A percentile compares a stretch with the other conserved stretches of the same genome.
Conservation (phyloP, 768 basidiomycete genomes). For the Suillus alpinus region DNA sequence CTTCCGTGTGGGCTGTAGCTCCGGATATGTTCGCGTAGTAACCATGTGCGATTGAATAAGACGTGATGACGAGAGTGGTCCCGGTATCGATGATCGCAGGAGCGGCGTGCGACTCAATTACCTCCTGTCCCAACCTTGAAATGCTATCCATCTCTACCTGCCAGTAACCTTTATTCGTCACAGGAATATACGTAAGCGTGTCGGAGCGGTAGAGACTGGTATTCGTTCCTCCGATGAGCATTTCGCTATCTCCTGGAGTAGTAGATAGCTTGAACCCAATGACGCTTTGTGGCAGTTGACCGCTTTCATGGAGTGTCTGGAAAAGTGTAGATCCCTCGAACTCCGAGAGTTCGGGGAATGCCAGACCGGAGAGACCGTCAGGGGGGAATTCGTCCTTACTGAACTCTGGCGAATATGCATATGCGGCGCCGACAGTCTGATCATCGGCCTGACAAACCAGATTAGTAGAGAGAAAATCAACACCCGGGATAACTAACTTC, state of each 20-base stretch:
- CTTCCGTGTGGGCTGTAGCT: constrained; percentile 13
- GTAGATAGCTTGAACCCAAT: constrained; percentile 48
- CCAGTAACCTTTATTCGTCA: constrained; percentile 33
- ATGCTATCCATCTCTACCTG: constrained; percentile 28
- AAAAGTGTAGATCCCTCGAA: constrained; percentile 34
- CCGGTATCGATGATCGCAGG: constrained; percentile 34
- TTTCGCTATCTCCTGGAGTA: constrained; percentile 12
- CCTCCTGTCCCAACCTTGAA: not conserved
- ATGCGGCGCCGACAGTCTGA: constrained; percentile 40
- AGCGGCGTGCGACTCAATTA: not conserved
- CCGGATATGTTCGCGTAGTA: constrained; percentile 26
- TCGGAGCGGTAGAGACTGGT: constrained; percentile 25
- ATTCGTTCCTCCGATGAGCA: constrained; percentile 33
- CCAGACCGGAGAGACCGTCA: constrained; percentile 42
- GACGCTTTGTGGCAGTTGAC: constrained; percentile 14
- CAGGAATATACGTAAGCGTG: constrained; percentile 31
- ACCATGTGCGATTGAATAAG: constrained; percentile 13
- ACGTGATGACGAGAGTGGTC: constrained; percentile 22
- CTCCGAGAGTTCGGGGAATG: constrained; percentile 36
- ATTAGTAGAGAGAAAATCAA: constrained; percentile 1
- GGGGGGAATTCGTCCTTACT: constrained; percentile 12
- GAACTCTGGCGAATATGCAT: constrained; percentile 28
- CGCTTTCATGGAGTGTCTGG: constrained; percentile 37
- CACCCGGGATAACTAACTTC: constrained; percentile 16
- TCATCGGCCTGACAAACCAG: constrained; percentile 18